Conservation (phyloP, 2,329 filamentous ascomycete genomes). For the Fusarium devonianum region DNA sequence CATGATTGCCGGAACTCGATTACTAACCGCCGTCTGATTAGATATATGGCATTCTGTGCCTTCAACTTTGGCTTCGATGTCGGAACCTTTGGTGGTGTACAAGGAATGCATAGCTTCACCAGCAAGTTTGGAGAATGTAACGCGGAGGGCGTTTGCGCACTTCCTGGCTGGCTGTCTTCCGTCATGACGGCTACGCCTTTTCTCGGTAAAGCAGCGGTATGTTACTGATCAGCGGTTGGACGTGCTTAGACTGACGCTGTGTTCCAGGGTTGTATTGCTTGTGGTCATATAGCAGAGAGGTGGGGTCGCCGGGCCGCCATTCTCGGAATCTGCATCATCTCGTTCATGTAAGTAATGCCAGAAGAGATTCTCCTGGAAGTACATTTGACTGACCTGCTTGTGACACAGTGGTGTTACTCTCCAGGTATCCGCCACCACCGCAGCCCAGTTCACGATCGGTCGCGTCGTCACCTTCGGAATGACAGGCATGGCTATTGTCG, state of each 20-base stretch:
- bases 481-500: slow-evolving; percentile 45
- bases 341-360: too few species aligned
- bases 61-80: slow-evolving; percentile 43
- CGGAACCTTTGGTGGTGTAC: slow-evolving; percentile 39
- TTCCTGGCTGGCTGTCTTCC: slow-evolving; percentile 35
- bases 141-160: slow-evolving; percentile 13
- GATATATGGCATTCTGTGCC: slow-evolving; percentile 38
- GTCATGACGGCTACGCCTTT: slow-evolving; percentile 41
- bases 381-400: too few species aligned
- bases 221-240: too few species aligned
- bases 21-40: background rate
- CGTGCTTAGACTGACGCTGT: too few species aligned
- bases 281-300: slow-evolving; percentile 37
- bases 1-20: background rate
- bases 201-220: slow-evolving; percentile 34
- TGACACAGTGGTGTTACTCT: slow-evolving; percentile 39
- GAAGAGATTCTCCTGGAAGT: too few species aligned
- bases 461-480: slow-evolving; percentile 43
- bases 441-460: slow-evolving; percentile 44
- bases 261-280: slow-evolving; percentile 5
- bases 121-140: slow-evolving; percentile 37
- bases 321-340: too few species aligned
- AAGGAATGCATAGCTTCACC: slow-evolving; percentile 38
- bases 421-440: slow-evolving; percentile 40
- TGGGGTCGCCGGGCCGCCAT: slow-evolving; percentile 40